Percentiles rank a stretch among this genome's conserved stretches.
phyloP scores from a whole-genome alignment of 192 early-diverging fungal species.

The Oehlia diaphana region DNA sequence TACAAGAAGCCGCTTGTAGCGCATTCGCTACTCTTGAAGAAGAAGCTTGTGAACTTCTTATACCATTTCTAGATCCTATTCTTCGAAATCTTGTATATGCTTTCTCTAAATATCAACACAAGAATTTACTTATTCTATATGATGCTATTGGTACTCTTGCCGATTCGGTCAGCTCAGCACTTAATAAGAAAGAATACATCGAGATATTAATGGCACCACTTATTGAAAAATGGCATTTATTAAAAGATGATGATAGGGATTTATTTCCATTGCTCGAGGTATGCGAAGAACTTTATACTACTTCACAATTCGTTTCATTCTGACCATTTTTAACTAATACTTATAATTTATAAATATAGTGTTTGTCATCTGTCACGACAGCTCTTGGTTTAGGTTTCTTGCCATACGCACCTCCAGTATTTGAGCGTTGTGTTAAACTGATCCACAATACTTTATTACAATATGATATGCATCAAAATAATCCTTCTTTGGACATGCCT shows the following conservation, averaged over 20 bases:
- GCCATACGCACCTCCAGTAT: conserved; percentile 83
- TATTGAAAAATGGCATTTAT: conserved; percentile 78
- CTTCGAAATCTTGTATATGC: conserved; percentile 78
- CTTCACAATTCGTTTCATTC: neutral
- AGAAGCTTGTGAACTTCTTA: conserved; percentile 77
- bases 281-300: neutral
- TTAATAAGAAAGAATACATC: conserved; percentile 81
- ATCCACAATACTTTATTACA: conserved; percentile 79
- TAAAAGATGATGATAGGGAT: conserved; percentile 84
- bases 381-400: conserved; percentile 85
- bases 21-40: conserved; percentile 96
- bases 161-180: conserved; percentile 80
- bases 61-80: conserved; percentile 88
- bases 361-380: conserved; percentile 83
- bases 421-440: conserved; percentile 86
- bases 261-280: conserved; percentile 92
- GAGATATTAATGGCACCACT: conserved; percentile 87
- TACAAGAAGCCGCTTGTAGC: conserved; percentile 97
- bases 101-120: conserved; percentile 91
- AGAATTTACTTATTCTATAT: conserved; percentile 95
- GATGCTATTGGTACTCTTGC: conserved; percentile 98
- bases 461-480: conserved; percentile 51
- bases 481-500: conserved; percentile 63
- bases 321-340: neutral
- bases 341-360: conserved; percentile 43